These are phyloP conservation scores for Blastomyces percursus DNA, from an alignment of 2,329 filamentous ascomycete genomes.

Conservation along the genomic window DNA sequence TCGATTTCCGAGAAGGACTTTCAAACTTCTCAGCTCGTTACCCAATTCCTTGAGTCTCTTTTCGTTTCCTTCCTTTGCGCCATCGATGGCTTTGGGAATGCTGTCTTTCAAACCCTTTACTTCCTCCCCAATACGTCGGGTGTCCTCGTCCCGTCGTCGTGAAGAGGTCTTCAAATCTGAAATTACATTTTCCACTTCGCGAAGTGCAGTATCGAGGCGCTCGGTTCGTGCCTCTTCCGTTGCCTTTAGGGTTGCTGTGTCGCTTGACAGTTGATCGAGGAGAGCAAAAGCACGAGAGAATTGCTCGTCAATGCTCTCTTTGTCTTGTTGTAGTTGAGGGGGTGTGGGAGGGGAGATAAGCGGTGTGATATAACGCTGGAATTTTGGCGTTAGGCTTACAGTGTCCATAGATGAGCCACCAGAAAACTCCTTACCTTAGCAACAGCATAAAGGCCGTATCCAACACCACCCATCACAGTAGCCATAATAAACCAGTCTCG, in stretches of 20 bases:
- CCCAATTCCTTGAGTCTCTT: conserved; percentile 72
- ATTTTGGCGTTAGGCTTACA: background rate
- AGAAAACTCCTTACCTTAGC: conserved; percentile 54
- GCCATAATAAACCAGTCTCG: conserved; percentile 99
- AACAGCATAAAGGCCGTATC: conserved; percentile 78
- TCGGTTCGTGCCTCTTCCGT: conserved; percentile 77
- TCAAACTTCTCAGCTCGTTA: conserved; percentile 79
- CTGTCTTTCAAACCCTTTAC: conserved; percentile 69
- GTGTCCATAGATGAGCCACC: background rate
- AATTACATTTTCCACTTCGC: conserved; percentile 76
- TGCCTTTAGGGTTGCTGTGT: conserved; percentile 77
- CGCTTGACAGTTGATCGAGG: conserved; percentile 81
- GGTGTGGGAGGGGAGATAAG: conserved; percentile 88
- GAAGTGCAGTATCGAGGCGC: conserved; percentile 67
- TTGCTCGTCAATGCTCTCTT: conserved; percentile 80
- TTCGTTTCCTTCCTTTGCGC: conserved; percentile 76
- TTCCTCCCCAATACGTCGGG: conserved; percentile 74
- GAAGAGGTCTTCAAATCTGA: conserved; percentile 70
- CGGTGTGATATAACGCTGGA: conserved; percentile 76
- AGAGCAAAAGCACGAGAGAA: conserved; percentile 87
- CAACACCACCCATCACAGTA: conserved; percentile 78
- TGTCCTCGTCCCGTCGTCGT: conserved; percentile 74
- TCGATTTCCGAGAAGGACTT: conserved; percentile 65
- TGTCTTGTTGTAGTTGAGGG: conserved; percentile 88
- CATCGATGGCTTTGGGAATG: conserved; percentile 79